These are phyloP conservation scores for Lipomyces yarrowii DNA, from an alignment of 1,139 yeast species.

Conservation along the genomic window DNA sequence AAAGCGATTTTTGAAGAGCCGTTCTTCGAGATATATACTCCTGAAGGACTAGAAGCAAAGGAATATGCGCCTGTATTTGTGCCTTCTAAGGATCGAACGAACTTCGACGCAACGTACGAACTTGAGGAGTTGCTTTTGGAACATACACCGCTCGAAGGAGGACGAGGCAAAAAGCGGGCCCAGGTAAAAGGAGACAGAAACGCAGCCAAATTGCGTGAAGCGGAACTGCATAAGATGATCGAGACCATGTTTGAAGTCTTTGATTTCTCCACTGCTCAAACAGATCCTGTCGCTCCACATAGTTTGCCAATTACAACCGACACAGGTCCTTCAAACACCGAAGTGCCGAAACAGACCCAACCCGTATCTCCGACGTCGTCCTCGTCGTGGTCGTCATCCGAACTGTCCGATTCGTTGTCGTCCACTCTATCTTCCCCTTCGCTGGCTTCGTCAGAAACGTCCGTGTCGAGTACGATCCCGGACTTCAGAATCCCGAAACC, in stretches of 20 bases:
- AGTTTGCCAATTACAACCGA: not conserved
- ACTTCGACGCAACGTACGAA: constrained; percentile 31
- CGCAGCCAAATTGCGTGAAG: constrained; percentile 3
- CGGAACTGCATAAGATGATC: constrained; percentile 6
- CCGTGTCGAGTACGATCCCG: not conserved
- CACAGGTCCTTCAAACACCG: not conserved
- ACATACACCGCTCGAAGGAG: constrained; percentile 22
- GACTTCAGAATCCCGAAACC: not conserved
- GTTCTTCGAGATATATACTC: constrained; percentile 24
- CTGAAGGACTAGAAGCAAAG: constrained; percentile 20
- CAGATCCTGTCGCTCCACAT: not conserved
- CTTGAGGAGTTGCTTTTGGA: constrained; percentile 33
- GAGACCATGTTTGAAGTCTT: constrained; percentile 15
- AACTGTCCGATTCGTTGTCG: not conserved
- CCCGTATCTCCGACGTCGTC: not conserved
- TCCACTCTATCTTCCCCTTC: not conserved
- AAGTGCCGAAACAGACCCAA: not conserved
- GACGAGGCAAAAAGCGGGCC: constrained; percentile 5
- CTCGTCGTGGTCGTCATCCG: not conserved
- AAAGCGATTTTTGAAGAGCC: constrained; percentile 17
- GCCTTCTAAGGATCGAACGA: constrained; percentile 23
- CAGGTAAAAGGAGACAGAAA: not conserved
- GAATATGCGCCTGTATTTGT: constrained; percentile 25
- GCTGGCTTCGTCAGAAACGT: not conserved
- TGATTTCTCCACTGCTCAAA: constrained; percentile 13